phyloP scores from a whole-genome alignment of 805 yeast genomes.

The Candida ulmi region DNA sequence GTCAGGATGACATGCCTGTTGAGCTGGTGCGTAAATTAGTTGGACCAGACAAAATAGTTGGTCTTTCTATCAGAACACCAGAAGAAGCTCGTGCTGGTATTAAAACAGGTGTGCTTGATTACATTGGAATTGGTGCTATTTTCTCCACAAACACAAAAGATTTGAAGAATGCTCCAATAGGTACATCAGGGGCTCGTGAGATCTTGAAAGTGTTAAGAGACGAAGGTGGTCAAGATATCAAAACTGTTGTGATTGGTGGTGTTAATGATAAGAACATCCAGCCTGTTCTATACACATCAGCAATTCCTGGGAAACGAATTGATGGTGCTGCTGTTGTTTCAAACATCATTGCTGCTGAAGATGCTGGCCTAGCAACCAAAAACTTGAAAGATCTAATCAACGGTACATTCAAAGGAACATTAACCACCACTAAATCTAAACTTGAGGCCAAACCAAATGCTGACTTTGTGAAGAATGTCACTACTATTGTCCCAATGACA shows the following conservation, averaged over 20 bases:
- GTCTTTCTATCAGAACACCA: slow-evolving; percentile 63
- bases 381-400: slow-evolving; percentile 27
- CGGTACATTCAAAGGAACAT: not conserved
- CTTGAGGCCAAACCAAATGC: not conserved
- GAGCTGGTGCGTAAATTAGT: slow-evolving; percentile 51
- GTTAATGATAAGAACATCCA: slow-evolving; percentile 58
- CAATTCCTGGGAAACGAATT: slow-evolving; percentile 38
- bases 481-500: slow-evolving; percentile 48
- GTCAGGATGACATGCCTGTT: slow-evolving; percentile 78
- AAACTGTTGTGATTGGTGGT: slow-evolving; percentile 80
- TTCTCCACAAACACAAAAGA: slow-evolving; percentile 71
- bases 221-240: slow-evolving; percentile 32
- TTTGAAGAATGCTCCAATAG: slow-evolving; percentile 52
- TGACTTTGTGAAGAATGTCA: slow-evolving; percentile 20
- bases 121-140: slow-evolving; percentile 80
- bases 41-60: slow-evolving; percentile 73
- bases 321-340: slow-evolving; percentile 92
- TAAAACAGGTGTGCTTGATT: slow-evolving; percentile 49
- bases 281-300: slow-evolving; percentile 47
- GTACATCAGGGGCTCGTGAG: slow-evolving; percentile 58
- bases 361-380: slow-evolving; percentile 48
- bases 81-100: slow-evolving; percentile 51
- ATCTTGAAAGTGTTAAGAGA: slow-evolving; percentile 43
- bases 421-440: not conserved
- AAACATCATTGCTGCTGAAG: slow-evolving; percentile 62